A percentile compares a stretch with the other conserved stretches of the same genome.
phyloP scores from a whole-genome alignment of 306 rosid genomes.

The Datisca glomerata region DNA sequence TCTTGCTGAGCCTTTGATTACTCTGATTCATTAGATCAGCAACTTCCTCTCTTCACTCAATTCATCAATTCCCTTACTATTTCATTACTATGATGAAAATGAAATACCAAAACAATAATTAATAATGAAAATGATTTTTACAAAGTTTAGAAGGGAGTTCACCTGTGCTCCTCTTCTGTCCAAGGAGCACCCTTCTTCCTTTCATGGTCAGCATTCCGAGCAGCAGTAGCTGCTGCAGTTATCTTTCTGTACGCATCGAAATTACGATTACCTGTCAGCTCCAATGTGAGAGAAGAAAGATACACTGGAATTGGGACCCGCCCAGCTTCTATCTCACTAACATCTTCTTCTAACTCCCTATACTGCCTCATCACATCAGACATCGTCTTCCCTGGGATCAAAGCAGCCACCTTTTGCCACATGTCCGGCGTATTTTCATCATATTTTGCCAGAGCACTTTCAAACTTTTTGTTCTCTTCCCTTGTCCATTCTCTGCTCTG shows the following conservation, averaged over 20 bases:
- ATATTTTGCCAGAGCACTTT: conserved; percentile 59
- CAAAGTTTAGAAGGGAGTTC: too few relatives aligned
- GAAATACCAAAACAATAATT: too few relatives aligned
- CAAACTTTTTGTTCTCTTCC: conserved; percentile 23
- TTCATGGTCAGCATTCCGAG: conserved; percentile 47
- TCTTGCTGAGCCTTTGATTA: too few relatives aligned
- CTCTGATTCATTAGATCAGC: too few relatives aligned
- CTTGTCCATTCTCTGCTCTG: neutral
- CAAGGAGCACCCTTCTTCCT: conserved; percentile 48
- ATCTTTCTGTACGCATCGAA: conserved; percentile 41
- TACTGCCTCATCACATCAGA: conserved; percentile 69
- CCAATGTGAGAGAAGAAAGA: conserved; percentile 39
- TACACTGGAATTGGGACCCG: conserved; percentile 52
- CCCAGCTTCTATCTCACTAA: conserved; percentile 57
- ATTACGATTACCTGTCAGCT: conserved; percentile 31
- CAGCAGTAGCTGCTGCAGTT: conserved; percentile 17
- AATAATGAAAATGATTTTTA: too few relatives aligned
- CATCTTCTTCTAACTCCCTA: conserved; percentile 60
- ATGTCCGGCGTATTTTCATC: conserved; percentile 58
- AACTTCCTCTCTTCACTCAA: too few relatives aligned
- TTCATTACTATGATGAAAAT: too few relatives aligned
- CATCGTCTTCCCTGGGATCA: conserved; percentile 74
- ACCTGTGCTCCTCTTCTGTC: conserved; percentile 71
- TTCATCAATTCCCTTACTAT: too few relatives aligned
- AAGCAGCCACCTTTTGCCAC: conserved; percentile 48